A percentile compares a stretch with the other conserved stretches of the same genome.
Evolutionary conservation across 2,329 filamentous ascomycete species (phyloP).

Genomic region (Rhynchosporium agropyri): DNA sequence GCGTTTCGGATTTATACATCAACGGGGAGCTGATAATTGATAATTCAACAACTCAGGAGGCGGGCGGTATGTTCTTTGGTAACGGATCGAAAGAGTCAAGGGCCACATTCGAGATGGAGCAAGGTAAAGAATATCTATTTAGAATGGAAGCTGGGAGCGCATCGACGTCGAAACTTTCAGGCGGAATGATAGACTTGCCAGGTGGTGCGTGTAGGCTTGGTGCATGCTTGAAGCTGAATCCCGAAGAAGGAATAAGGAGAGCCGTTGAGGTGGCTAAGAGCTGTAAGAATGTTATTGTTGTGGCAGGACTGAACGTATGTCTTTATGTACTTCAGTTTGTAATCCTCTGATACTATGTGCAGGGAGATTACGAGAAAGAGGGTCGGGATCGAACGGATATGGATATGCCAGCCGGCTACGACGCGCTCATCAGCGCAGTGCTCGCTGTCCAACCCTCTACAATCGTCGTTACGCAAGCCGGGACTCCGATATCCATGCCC

Average conservation of each 20-base stretch:
- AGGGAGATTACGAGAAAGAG: constrained; percentile 27
- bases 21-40: constrained; percentile 41
- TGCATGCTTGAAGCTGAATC: constrained; percentile 51
- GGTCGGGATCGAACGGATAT: constrained; percentile 36
- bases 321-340: neutral
- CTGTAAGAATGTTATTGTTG: constrained; percentile 57
- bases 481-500: constrained; percentile 58
- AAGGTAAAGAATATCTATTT: constrained; percentile 41
- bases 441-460: constrained; percentile 57
- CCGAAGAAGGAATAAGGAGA: constrained; percentile 7
- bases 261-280: constrained; percentile 58
- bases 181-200: constrained; percentile 48
- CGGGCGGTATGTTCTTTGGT: constrained; percentile 28
- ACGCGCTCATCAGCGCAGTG: constrained; percentile 51
- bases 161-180: constrained; percentile 57
- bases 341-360: too few species aligned
- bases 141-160: constrained; percentile 55
- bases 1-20: constrained; percentile 43
- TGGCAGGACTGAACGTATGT: constrained; percentile 58
- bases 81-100: constrained; percentile 37
- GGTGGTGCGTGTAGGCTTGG: constrained; percentile 61
- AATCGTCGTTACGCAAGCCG: constrained; percentile 51
- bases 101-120: constrained; percentile 33
- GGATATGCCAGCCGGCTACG: constrained; percentile 33
- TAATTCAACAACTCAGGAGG: constrained; percentile 35